Conservation (phyloP, 2,329 filamentous ascomycete genomes). For the Fusarium redolens region DNA sequence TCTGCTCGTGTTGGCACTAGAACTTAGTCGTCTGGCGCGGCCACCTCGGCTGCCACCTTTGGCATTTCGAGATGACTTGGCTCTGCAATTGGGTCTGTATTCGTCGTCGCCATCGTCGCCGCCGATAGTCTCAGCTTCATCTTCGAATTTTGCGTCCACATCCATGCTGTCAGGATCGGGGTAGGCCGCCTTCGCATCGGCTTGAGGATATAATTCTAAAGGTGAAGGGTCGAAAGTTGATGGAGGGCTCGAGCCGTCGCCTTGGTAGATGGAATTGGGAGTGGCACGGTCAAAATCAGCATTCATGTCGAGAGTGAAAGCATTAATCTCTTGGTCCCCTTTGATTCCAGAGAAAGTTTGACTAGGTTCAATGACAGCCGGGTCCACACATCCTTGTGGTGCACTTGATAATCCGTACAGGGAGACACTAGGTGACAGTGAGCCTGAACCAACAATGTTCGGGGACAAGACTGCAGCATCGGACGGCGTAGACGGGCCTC, state of each 20-base stretch:
- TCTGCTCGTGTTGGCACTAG: background rate
- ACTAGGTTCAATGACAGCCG: constrained; percentile 21
- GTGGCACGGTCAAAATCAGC: background rate
- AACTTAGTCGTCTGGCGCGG: constrained; percentile 18
- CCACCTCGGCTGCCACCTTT: constrained; percentile 22
- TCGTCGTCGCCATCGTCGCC: constrained; percentile 4
- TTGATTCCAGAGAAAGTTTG: constrained; percentile 1
- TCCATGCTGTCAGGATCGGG: constrained; percentile 24
- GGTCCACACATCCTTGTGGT: constrained; percentile 32
- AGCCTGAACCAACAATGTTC: constrained; percentile 9
- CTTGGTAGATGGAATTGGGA: background rate
- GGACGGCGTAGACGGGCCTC: constrained; percentile 35
- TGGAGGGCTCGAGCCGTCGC: background rate
- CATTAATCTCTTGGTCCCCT: background rate
- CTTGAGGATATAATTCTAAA: background rate
- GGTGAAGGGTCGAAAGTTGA: background rate
- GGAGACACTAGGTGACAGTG: constrained; percentile 16
- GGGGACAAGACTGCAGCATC: constrained; percentile 25
- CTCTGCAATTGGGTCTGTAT: constrained; percentile 6
- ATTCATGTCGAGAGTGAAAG: constrained; percentile 9
- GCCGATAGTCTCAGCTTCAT: background rate
- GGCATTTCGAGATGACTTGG: background rate
- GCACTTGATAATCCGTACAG: constrained; percentile 23
- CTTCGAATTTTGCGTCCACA: background rate
- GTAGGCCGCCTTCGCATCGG: background rate